Percentiles rank a stretch among this genome's conserved stretches.
phyloP scores from a whole-genome alignment of 306 rosid species.

The Quercus alba region DNA sequence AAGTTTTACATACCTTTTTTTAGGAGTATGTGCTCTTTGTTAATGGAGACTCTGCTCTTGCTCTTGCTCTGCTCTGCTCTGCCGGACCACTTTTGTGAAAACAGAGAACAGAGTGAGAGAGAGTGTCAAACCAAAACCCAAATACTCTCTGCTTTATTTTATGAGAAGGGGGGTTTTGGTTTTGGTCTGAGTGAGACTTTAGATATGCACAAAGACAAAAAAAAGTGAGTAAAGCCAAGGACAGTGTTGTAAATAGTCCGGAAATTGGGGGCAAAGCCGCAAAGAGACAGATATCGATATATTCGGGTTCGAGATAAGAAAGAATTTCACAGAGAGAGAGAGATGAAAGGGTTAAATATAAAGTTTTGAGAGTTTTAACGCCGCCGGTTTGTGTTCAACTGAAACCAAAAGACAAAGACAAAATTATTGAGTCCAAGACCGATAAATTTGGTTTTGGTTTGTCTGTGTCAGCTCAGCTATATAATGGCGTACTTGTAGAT shows the following conservation, averaged over 20 bases:
- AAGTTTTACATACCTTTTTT: neutral
- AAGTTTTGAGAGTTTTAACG: conserved; percentile 8
- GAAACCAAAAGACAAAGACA: conserved; percentile 22
- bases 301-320: neutral
- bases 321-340: neutral
- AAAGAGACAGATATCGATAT: neutral
- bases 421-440: conserved; percentile 14
- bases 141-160: neutral
- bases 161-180: neutral
- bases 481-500: too few relatives aligned
- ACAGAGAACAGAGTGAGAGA: neutral
- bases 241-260: neutral
- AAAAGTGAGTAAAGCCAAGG: neutral
- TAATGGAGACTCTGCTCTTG: neutral
- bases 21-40: neutral
- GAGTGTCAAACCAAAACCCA: neutral
- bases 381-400: conserved; percentile 31
- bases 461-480: too few relatives aligned
- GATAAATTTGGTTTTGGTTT: too few relatives aligned
- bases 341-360: neutral
- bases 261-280: neutral
- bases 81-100: neutral
- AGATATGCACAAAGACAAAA: neutral
- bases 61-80: neutral
- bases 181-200: neutral